Evolutionary conservation across 202 grass and related monocot species (phyloP), one percentile per base, ranked within the genome.

Genomic region (Dendrocalamus latiflorus): DNA sequence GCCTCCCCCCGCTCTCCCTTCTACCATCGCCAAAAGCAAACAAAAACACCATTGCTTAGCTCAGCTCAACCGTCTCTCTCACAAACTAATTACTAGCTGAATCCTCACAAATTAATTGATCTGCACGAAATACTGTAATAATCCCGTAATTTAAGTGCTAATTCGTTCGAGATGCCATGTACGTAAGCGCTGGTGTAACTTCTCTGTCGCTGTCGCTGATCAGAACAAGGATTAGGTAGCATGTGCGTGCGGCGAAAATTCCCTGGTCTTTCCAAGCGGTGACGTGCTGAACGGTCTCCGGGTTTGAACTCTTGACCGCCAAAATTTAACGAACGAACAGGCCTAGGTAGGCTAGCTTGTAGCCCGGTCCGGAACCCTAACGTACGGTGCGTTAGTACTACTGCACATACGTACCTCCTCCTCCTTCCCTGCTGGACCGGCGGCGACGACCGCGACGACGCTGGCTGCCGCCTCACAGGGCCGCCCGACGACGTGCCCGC

Each of bases 291-390:
- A 89, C 34, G 83, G 79, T 90, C 83, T 36, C 9, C 66, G 17
- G 54, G 69, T 87, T 83, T 90, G 84, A 83, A 87, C 75, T 16
- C 26, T 87, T 90, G 75, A 90, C 88, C 68, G 53, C 13, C 66
- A 81, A 77, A 85, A 81, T 21, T 15, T 83, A 74, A 73, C 33
- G 42, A 65, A 1, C 72, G 37, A 13, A 33, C 59, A 28, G 13
- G 25, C 58, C 12, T 15, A 7, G 25, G 1, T 24, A 24, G 54
- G 21, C 6, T 33, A 33, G 33, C 33, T 20, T 8, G 2, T 26
- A 60, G 22, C 4, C 24, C 24, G 9, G 24, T 15, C 12, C 1
- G 11, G 84, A 80, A 80, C 77, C 84, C 60, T 75, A 81, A 28
- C 70, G 72, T 75, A 82, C 72, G 78, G n/a, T 43, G 74, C n/a